A percentile compares a stretch with the other conserved stretches of the same genome.
Conservation (phyloP, 768 basidiomycete species). For the Leccinum aurantiacum region DNA sequence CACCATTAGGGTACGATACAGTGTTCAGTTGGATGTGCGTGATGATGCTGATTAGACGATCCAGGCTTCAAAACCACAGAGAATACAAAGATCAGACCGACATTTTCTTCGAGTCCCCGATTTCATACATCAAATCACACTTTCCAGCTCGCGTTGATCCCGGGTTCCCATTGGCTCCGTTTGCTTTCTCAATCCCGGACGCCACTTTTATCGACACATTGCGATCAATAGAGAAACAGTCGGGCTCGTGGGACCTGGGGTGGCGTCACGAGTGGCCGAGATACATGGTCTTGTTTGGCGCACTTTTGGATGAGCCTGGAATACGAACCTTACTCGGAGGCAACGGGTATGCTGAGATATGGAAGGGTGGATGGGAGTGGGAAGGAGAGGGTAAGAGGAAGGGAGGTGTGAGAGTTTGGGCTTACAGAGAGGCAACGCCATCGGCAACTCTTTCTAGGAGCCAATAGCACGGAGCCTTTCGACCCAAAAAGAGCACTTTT, state of each 20-base stretch:
- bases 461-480: not conserved
- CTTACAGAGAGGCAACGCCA: conserved; percentile 13
- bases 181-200: conserved; percentile 53
- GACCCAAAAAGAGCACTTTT: not conserved
- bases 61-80: conserved; percentile 45
- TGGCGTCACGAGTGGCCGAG: conserved; percentile 82
- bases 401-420: conserved; percentile 76
- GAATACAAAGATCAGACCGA: conserved; percentile 79
- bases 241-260: conserved; percentile 25
- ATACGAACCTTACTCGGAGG: conserved; percentile 46
- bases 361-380: conserved; percentile 73
- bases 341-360: conserved; percentile 64
- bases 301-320: conserved; percentile 56
- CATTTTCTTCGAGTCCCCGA: conserved; percentile 75
- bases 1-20: conserved; percentile 72
- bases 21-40: not conserved
- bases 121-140: conserved; percentile 57
- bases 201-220: conserved; percentile 25
- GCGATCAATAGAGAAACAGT: conserved; percentile 29
- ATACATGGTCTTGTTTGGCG: conserved; percentile 81
- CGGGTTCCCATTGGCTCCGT: conserved; percentile 62
- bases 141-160: conserved; percentile 68
- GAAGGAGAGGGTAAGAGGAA: conserved; percentile 59
- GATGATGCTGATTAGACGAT: conserved; percentile 12
- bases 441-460: not conserved